Conservation (phyloP, 108 stramenopile species). For the Cyclotella kingstonii region DNA sequence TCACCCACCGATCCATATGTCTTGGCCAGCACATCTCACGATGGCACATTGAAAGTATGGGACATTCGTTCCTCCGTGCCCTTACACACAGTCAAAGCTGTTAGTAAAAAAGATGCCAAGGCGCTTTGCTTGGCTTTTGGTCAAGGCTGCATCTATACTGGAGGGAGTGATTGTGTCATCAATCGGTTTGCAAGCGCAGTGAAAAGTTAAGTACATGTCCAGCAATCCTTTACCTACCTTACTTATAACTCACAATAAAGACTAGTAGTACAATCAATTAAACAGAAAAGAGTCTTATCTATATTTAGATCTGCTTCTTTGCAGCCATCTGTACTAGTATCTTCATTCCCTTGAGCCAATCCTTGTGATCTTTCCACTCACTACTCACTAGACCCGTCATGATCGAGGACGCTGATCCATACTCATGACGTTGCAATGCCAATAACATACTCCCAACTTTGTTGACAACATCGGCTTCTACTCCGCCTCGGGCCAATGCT, state of each 20-base stretch:
- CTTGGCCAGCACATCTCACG: constrained; percentile 81
- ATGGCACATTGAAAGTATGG: constrained; percentile 91
- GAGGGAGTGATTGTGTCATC: constrained; percentile 75
- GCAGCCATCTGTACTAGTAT: constrained; percentile 83
- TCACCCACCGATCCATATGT: constrained; percentile 74
- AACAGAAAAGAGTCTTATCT: not conserved
- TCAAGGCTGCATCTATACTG: constrained; percentile 52
- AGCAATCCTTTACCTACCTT: too few relatives aligned
- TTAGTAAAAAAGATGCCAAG: constrained; percentile 68
- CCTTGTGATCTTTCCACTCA: constrained; percentile 92
- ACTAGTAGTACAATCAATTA: too few relatives aligned
- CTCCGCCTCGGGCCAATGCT: constrained; percentile 61
- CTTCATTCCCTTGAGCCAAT: constrained; percentile 96
- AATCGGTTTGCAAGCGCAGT: constrained; percentile 55
- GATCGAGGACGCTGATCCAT: constrained; percentile 54
- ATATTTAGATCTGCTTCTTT: constrained; percentile 50
- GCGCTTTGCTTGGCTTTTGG: constrained; percentile 55
- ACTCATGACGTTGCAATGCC: constrained; percentile 60
- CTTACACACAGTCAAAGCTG: constrained; percentile 86
- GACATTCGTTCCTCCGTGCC: constrained; percentile 91
- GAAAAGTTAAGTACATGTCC: too few relatives aligned
- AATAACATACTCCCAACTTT: constrained; percentile 51
- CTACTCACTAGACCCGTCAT: constrained; percentile 76
- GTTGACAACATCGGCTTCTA: constrained; percentile 55
- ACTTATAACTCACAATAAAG: too few relatives aligned